These are phyloP conservation scores for Ascomycota sp. DNA, from an alignment of 2,329 filamentous ascomycete species.

Conservation along the genomic window DNA sequence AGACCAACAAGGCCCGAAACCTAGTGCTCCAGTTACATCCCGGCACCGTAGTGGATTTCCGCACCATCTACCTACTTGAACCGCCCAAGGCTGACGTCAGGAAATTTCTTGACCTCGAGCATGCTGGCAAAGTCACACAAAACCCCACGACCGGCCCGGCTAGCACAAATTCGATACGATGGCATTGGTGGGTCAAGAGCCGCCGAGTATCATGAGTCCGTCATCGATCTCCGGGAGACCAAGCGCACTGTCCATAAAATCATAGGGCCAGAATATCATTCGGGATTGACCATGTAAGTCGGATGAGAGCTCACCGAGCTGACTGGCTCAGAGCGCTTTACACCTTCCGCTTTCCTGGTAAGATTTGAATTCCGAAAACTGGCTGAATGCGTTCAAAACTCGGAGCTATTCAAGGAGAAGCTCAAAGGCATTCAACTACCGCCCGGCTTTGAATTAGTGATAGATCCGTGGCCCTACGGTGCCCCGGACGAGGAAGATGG, in stretches of 20 bases:
- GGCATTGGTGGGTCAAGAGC: conserved; percentile 9
- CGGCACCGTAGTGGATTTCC: conserved; percentile 19
- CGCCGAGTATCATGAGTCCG: conserved; percentile 13
- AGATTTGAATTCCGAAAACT: conserved; percentile 17
- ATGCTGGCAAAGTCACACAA: conserved; percentile 11
- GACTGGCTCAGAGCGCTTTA: background rate
- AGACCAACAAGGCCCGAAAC: conserved; percentile 14
- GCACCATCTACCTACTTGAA: conserved; percentile 28
- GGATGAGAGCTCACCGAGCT: too few species aligned
- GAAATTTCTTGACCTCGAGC: conserved; percentile 23
- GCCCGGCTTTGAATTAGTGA: conserved; percentile 9
- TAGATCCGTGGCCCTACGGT: conserved; percentile 15
- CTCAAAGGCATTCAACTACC: conserved; percentile 8
- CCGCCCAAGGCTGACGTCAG: conserved; percentile 26
- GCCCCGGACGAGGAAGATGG: conserved; percentile 11
- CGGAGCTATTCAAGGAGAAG: conserved; percentile 12
- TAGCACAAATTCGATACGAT: conserved; percentile 21
- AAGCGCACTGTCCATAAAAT: conserved; percentile 8
- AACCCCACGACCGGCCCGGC: conserved; percentile 12
- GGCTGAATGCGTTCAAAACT: conserved; percentile 9
- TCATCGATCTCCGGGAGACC: conserved; percentile 11
- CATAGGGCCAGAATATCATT: conserved; percentile 10
- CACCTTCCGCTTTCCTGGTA: background rate
- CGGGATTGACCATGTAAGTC: conserved; percentile 11
- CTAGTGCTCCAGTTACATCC: conserved; percentile 11